Percentiles rank a stretch among this genome's conserved stretches.
Conservation (phyloP, 1,139 yeast genomes). For the Schwanniomyces etchellsii region DNA sequence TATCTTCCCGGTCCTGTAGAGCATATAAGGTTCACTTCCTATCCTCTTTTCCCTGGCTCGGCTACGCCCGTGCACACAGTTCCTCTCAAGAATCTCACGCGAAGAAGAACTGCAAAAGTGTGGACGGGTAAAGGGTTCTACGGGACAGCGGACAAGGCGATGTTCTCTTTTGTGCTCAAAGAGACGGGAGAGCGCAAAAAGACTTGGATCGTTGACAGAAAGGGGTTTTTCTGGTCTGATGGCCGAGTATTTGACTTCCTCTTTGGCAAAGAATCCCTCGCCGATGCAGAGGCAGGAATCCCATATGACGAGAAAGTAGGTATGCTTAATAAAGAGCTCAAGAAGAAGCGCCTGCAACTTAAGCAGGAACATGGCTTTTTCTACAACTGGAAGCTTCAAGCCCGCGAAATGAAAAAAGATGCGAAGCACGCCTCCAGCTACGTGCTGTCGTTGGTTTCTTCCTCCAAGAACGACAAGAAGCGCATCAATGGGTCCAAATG, state of each 20-base stretch:
- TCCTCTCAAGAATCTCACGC: slow-evolving; percentile 49
- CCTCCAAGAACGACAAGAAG: neutral
- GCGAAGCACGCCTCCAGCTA: slow-evolving; percentile 17
- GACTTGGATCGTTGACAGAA: slow-evolving; percentile 78
- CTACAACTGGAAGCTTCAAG: slow-evolving; percentile 35
- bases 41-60: slow-evolving; percentile 69
- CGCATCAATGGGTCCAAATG: neutral
- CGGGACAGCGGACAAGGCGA: slow-evolving; percentile 71
- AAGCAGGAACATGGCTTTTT: slow-evolving; percentile 35
- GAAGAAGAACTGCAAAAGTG: slow-evolving; percentile 60
- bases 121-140: slow-evolving; percentile 87
- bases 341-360: slow-evolving; percentile 34
- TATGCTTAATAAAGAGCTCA: slow-evolving; percentile 32
- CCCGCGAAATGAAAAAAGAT: slow-evolving; percentile 29
- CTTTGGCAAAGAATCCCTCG: slow-evolving; percentile 72
- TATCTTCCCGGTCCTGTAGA: slow-evolving; percentile 58
- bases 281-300: slow-evolving; percentile 71
- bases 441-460: slow-evolving; percentile 8
- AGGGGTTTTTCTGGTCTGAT: slow-evolving; percentile 88
- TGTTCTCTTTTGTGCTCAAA: slow-evolving; percentile 68
- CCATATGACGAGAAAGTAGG: slow-evolving; percentile 57
- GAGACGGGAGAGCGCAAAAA: slow-evolving; percentile 40
- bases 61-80: slow-evolving; percentile 72
- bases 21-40: slow-evolving; percentile 61
- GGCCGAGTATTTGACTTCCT: slow-evolving; percentile 78